Percentiles rank a stretch among this genome's conserved stretches.
Conservation (phyloP, 352 stramenopile species). For the Phytophthora sp. region DNA sequence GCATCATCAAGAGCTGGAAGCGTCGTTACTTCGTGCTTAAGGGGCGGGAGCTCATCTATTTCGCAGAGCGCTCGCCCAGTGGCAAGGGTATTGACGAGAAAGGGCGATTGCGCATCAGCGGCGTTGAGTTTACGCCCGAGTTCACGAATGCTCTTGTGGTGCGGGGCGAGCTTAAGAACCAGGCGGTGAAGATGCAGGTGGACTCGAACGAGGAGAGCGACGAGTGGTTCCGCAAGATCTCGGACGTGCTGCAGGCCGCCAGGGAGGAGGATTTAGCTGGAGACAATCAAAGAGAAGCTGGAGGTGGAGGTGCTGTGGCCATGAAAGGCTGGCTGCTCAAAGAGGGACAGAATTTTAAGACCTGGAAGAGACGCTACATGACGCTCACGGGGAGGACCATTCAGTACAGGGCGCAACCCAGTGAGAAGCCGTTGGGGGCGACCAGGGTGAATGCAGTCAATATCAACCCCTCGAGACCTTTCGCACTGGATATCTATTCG, state of each 20-base stretch:
- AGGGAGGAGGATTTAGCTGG: conserved; percentile 10
- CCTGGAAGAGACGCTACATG: conserved; percentile 87
- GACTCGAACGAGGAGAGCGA: conserved; percentile 65
- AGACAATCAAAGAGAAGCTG: conserved; percentile 6
- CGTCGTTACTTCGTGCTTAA: conserved; percentile 86
- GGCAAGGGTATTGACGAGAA: conserved; percentile 85
- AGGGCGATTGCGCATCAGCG: conserved; percentile 57
- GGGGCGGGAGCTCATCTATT: conserved; percentile 80
- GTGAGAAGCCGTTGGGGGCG: conserved; percentile 68
- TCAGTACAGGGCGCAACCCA: conserved; percentile 66
- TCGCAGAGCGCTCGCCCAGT: conserved; percentile 64
- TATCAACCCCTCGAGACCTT: conserved; percentile 64
- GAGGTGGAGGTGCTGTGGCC: conserved; percentile 23
- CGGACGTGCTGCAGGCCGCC: conserved; percentile 40
- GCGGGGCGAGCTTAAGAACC: conserved; percentile 74
- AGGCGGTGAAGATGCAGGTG: conserved; percentile 71
- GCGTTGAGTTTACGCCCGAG: conserved; percentile 72
- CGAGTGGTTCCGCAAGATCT: conserved; percentile 70
- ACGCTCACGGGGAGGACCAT: conserved; percentile 61
- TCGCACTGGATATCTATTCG: conserved; percentile 80
- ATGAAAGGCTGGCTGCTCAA: conserved; percentile 85
- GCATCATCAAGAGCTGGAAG: conserved; percentile 87
- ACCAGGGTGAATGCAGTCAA: conserved; percentile 77
- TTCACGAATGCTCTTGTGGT: conserved; percentile 70
- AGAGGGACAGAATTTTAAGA: conserved; percentile 90